Evolutionary conservation across 352 stramenopile genomes (phyloP).

Genomic region (Thalassiosira pacifica): DNA sequence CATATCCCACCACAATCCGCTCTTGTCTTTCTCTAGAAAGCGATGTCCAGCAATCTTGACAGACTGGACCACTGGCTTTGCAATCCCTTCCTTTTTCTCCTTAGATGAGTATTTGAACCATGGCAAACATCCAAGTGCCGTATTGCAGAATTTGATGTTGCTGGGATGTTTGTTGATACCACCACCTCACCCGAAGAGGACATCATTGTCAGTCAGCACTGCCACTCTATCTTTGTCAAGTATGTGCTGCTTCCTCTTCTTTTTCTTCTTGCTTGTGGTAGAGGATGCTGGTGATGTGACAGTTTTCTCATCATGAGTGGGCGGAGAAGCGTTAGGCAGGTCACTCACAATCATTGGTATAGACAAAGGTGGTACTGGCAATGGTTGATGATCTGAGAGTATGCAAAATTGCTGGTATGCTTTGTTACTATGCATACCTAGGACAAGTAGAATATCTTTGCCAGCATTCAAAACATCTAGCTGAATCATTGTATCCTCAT

Average conservation of each 20-base stretch:
- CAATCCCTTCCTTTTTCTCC: slow-evolving; percentile 49
- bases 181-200: slow-evolving; percentile 58
- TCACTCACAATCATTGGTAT: neutral
- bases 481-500: too few species aligned
- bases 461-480: neutral
- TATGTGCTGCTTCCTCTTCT: slow-evolving; percentile 29
- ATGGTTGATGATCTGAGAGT: too few species aligned
- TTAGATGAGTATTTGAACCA: slow-evolving; percentile 50
- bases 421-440: neutral
- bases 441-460: neutral
- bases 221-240: slow-evolving; percentile 24
- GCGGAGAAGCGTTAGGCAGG: too few species aligned
- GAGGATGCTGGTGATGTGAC: too few species aligned
- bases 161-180: slow-evolving; percentile 81
- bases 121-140: slow-evolving; percentile 76
- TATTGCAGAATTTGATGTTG: slow-evolving; percentile 74
- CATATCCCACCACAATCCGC: slow-evolving; percentile 56
- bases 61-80: slow-evolving; percentile 44
- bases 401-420: too few species aligned
- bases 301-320: too few species aligned
- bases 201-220: slow-evolving; percentile 52
- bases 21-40: slow-evolving; percentile 57
- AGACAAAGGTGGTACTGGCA: too few species aligned
- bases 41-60: slow-evolving; percentile 37
- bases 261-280: neutral